phyloP scores from a whole-genome alignment of 2,329 filamentous ascomycete genomes.

The Ascochyta rabiei region DNA sequence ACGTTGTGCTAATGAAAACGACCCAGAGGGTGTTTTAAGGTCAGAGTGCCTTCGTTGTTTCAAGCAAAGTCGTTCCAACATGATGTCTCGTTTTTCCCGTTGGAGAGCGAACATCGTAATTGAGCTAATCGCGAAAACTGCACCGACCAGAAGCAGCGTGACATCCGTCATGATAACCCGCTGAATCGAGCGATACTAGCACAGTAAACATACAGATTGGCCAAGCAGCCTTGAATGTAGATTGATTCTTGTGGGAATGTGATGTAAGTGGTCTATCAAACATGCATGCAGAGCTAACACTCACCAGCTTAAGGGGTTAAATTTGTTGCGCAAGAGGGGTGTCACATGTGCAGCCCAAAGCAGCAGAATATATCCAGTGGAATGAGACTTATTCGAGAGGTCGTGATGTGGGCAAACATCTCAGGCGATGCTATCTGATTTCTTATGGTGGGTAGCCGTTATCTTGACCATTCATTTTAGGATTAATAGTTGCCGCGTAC shows the following conservation, averaged over 20 bases:
- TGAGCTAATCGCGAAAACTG: slow-evolving; percentile 39
- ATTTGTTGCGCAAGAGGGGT: neutral
- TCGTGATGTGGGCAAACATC: slow-evolving; percentile 4
- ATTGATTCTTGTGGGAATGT: neutral
- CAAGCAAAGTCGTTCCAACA: slow-evolving; percentile 50
- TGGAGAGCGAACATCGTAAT: slow-evolving; percentile 35
- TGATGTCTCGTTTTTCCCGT: slow-evolving; percentile 46
- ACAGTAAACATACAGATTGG: no score
- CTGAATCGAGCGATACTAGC: no score
- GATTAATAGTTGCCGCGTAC: slow-evolving; percentile 36
- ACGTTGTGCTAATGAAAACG: slow-evolving; percentile 57
- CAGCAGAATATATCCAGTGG: neutral
- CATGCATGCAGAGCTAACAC: neutral
- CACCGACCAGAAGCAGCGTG: slow-evolving; percentile 36
- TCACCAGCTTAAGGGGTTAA: neutral
- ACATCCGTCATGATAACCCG: slow-evolving; percentile 25
- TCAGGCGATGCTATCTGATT: slow-evolving; percentile 20
- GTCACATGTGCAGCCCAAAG: neutral
- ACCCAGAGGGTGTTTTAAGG: slow-evolving; percentile 59
- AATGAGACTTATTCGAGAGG: neutral
- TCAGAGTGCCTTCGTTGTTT: slow-evolving; percentile 53
- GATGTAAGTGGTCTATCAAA: neutral
- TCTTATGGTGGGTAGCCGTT: slow-evolving; percentile 27
- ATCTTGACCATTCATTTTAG: slow-evolving; percentile 24
- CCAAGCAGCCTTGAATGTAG: no score